Base-by-base conservation (phyloP, 805 yeast genomes). In the Jamesozyma gamospora region DNA sequence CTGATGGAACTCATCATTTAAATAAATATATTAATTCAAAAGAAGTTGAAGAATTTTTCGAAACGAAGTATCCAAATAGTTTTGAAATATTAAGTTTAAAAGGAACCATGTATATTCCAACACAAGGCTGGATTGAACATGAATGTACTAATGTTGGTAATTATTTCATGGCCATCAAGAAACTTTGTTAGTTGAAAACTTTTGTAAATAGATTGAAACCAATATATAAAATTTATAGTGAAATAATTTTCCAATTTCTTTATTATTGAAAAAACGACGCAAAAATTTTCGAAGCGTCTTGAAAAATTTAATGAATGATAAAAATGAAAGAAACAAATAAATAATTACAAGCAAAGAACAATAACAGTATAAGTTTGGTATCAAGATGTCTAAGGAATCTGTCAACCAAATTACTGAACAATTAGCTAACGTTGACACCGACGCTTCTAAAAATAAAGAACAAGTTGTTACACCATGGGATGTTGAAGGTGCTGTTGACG, bases 401-500 rank as follows among this genome's bases (percentile, higher is more conserved):
- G 47, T 49, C 13, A 44, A 41, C 12, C 42, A 55, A 43, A 42
- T 50, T 16, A 40, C 52, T 18, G 48, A 51, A 28, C 44, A 46
- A 27, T 39, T 55, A 3, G 44, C 48, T 15, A 36, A 46, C 17
- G 41, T 55, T 25, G 41, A 47, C 21, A 41, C 50, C n/a, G 30
- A 26, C 8, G 42, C 34, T 4, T 35, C 39, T 4, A 46, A 42
- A 11, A 37, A 41, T 17, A 51, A 51, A 38, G 78, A 70, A 41
- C 88, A 80, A 57, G 70, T 66, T 28, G 71, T 82, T 44, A 92
- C 98, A 1, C 98, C 98, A 36, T 92, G 98, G 98, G 98, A 92
- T 60, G 98, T 92, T 25, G 95, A 84, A 63, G 98, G 97, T 42
- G 97, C 96, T 2, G 94, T 90, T 35, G 96, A 86, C 42, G 94